Base-by-base conservation (phyloP, 768 basidiomycete species). In the Mrakia frigida region DNA sequence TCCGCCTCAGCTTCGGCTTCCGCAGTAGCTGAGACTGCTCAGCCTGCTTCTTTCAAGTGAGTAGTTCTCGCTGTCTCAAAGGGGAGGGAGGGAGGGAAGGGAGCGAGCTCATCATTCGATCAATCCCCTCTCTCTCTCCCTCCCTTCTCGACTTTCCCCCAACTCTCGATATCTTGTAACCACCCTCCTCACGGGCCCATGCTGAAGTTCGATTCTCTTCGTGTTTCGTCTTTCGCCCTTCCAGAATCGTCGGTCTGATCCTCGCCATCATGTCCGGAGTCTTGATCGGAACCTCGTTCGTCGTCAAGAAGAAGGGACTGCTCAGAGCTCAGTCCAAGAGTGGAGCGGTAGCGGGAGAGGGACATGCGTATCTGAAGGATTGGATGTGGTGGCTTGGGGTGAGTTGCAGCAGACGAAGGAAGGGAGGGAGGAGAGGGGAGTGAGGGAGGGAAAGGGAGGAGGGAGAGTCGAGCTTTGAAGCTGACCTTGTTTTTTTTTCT, bases 291-390 rank as follows among this genome's bases (percentile, higher is more conserved):
- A 74, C 39, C 56, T 91, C 90, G 80, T 98, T 98, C 83, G 95
- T 98, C 3, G 91, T 99, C 86, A 99, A 99, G 89, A 99, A 99
- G 88, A 97, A 93, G 82, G 96, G 92, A 13, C 86, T 93, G 28
- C 82, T 93, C 73, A 87, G 89, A 21, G 80, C 82, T 50, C 83
- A 82, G 41, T 67, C 65, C 71, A 84, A 80, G 78, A 73, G 65
- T 79, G 85, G 81, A 39, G 82, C 78, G 69, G 77, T 74, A 0
- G 90, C 91, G 77, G 93, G 92, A 79, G 90, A 91, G 84, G 95
- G 96, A 41, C 93, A 96, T 77, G 93, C 88, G 18, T 99, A 98
- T 85, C 88, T 98, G 82, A 98, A 96, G 85, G 93, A 91, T 82
- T 82, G 82, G 70, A 74, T 83, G 92, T 93, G 83, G 77, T 78